Evolutionary conservation across 2,329 filamentous ascomycete species (phyloP).

Genomic region (Remersonia thermophila): DNA sequence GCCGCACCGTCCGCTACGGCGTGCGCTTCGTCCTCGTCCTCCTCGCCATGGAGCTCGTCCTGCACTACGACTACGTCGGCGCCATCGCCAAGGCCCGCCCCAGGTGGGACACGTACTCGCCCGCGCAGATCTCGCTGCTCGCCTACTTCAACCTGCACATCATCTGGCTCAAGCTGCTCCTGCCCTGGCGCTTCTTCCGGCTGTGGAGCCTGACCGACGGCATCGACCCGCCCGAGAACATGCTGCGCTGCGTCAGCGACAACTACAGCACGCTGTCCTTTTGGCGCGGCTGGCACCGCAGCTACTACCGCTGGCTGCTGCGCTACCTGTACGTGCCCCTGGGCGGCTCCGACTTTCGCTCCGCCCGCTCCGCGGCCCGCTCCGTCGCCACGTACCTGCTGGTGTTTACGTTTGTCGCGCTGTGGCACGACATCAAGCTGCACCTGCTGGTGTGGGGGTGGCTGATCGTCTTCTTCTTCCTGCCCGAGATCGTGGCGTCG

Average conservation of each 20-base stretch:
- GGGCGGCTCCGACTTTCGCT: conserved; percentile 52
- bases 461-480: conserved; percentile 86
- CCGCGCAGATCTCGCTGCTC: conserved; percentile 77
- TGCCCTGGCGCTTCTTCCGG: conserved; percentile 97
- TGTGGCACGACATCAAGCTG: conserved; percentile 96
- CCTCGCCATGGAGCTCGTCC: conserved; percentile 78
- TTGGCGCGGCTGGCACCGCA: conserved; percentile 94
- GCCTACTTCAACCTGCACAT: conserved; percentile 94
- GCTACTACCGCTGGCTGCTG: conserved; percentile 87
- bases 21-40: conserved; percentile 71
- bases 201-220: conserved; percentile 89
- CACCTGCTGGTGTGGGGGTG: conserved; percentile 90
- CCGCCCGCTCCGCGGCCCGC: conserved; percentile 34
- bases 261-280: conserved; percentile 87
- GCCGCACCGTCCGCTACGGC: conserved; percentile 67
- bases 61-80: conserved; percentile 87
- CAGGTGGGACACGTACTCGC: conserved; percentile 71
- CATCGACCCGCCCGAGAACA: conserved; percentile 93
- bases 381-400: conserved; percentile 64
- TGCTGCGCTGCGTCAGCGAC: conserved; percentile 91
- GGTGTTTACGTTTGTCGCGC: conserved; percentile 91
- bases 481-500: conserved; percentile 69
- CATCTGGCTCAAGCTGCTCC: conserved; percentile 93
- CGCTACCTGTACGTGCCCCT: conserved; percentile 90
- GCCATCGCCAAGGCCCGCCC: conserved; percentile 77